Evolutionary conservation across 495 filamentous ascomycete species (phyloP), one percentile per base, ranked within the genome.

Genomic region (Sporormia fimetaria): DNA sequence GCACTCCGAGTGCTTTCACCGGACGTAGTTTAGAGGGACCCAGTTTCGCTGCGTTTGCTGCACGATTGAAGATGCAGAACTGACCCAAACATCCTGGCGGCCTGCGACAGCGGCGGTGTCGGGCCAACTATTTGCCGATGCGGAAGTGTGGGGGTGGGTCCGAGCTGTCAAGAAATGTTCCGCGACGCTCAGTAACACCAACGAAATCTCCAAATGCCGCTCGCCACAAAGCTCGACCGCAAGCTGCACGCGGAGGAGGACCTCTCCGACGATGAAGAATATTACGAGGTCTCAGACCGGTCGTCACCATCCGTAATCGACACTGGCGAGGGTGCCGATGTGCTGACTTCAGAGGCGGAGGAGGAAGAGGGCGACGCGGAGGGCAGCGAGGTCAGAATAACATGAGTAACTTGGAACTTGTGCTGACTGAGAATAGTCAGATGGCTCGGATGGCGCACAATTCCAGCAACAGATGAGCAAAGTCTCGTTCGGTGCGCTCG

Each of bases 401-500:
- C n/a, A n/a, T n/a, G n/a, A n/a, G n/a, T n/a, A n/a, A n/a, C n/a
- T n/a, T n/a, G n/a, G n/a, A n/a, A n/a, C n/a, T n/a, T n/a, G 32
- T 15, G 28, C 37, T 57, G 40, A 44, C 11, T 20, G 30, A 31
- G 56, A 8, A 25, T 37, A 47, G 33, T 36, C 60, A 50, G 52
- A 56, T 7, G 33, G 37, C 3, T 43, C 49, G 55, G 26, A 59
- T 47, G 47, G 65, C n/a, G 48, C 56, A 1, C 55, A 60, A 22
- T 58, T 59, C 14, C 57, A 66, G 22, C 54, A 63, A 12, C 44
- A 55, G 34, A 30, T 67, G 18, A 55, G 52, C 51, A 63, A 47
- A 32, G 48, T 95, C 37, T 88, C 87, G 21, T 98, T 98, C 57
- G 86, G 86, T 36, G 80, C 84, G 0, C 67, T 98, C 21, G 81